Conservation (phyloP, 2,329 filamentous ascomycete species). For the Exserohilum rostratum region DNA sequence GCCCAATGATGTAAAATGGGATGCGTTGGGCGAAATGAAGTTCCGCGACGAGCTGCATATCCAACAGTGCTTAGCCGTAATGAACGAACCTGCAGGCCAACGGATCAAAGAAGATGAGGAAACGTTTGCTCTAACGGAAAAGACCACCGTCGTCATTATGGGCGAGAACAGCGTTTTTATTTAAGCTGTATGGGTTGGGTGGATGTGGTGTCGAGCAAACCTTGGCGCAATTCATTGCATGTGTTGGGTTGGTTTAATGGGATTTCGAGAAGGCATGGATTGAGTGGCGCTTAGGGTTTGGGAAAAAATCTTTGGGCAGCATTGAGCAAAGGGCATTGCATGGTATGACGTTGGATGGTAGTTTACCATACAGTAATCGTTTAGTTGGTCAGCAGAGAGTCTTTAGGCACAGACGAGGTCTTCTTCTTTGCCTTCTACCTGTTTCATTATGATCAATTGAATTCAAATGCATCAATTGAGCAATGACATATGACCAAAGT, state of each 20-base stretch:
- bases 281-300: background rate
- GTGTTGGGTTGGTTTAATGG: background rate
- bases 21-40: conserved; percentile 25
- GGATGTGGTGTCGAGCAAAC: background rate
- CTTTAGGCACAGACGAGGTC: no score
- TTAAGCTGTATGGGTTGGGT: background rate
- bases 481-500: no score
- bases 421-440: no score
- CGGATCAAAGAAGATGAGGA: conserved; percentile 31
- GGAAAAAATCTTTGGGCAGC: background rate
- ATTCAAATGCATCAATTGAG: no score
- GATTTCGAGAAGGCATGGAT: background rate
- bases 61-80: conserved; percentile 26
- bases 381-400: background rate
- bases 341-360: background rate
- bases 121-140: conserved; percentile 20
- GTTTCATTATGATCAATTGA: no score
- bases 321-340: background rate
- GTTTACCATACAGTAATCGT: background rate
- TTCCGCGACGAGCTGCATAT: conserved; percentile 34
- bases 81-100: conserved; percentile 22
- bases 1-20: conserved; percentile 25
- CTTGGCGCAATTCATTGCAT: background rate
- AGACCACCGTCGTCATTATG: conserved; percentile 20
- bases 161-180: conserved; percentile 9